phyloP scores from a whole-genome alignment of 352 stramenopile species.

The Nothophytophthora sp. region DNA sequence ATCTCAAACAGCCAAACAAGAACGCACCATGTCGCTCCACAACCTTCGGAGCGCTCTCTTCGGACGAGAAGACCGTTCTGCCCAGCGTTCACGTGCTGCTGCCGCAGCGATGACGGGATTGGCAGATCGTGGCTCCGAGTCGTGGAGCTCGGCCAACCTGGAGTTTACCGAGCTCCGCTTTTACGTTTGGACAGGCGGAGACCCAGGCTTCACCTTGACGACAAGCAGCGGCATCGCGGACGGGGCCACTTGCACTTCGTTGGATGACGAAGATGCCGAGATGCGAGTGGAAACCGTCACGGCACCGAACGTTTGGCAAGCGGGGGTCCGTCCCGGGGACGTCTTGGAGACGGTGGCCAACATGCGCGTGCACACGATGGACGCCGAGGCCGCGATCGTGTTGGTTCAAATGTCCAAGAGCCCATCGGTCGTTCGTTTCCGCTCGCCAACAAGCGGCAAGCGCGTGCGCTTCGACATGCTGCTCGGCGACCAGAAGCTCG shows the following conservation, averaged over 20 bases:
- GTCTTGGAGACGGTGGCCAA: slow-evolving; percentile 51
- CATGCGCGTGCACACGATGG: slow-evolving; percentile 32
- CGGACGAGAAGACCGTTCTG: not conserved
- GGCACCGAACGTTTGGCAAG: slow-evolving; percentile 38
- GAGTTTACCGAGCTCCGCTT: slow-evolving; percentile 50
- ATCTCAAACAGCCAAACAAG: not conserved
- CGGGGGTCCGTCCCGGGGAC: slow-evolving; percentile 53
- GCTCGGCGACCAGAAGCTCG: slow-evolving; percentile 39
- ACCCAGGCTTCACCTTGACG: slow-evolving; percentile 32
- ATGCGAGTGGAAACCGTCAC: slow-evolving; percentile 32
- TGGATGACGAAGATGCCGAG: slow-evolving; percentile 24
- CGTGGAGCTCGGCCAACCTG: slow-evolving; percentile 31
- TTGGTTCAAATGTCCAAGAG: slow-evolving; percentile 27
- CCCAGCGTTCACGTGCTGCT: not conserved
- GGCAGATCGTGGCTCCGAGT: not conserved
- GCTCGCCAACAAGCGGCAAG: slow-evolving; percentile 11
- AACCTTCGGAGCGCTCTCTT: slow-evolving; percentile 16
- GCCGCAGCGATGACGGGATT: not conserved
- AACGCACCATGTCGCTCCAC: slow-evolving; percentile 17
- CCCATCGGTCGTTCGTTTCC: slow-evolving; percentile 52
- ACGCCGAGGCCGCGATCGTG: slow-evolving; percentile 32
- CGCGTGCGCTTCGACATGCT: slow-evolving; percentile 42
- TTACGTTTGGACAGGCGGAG: slow-evolving; percentile 39
- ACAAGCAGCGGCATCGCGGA: slow-evolving; percentile 7
- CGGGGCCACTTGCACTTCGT: slow-evolving; percentile 4